Percentiles rank a stretch among this genome's conserved stretches.
These are phyloP conservation scores for Knufia petricola DNA, from an alignment of 2,329 filamentous ascomycete species.

Conservation along the genomic window DNA sequence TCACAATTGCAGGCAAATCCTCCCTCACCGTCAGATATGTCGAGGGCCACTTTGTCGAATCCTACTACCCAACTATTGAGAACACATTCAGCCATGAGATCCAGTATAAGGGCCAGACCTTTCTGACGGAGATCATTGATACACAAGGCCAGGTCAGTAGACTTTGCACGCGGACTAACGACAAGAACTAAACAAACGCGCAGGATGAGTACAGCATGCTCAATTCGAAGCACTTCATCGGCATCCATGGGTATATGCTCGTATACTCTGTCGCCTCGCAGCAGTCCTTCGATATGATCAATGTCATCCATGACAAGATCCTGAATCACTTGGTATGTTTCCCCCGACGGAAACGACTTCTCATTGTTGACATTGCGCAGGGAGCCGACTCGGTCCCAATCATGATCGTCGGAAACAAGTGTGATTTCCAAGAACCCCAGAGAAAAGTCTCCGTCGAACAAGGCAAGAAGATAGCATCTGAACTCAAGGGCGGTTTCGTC, in stretches of 20 bases:
- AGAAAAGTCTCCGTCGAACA: slow-evolving; percentile 81
- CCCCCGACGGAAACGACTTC: background rate
- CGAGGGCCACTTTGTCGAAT: slow-evolving; percentile 96
- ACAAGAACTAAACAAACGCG: slow-evolving; percentile 3
- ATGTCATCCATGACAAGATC: slow-evolving; percentile 93
- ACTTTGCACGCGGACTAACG: background rate
- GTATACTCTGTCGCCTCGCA: slow-evolving; percentile 95
- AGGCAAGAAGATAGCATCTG: slow-evolving; percentile 72
- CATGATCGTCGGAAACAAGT: slow-evolving; percentile 95
- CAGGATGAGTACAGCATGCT: slow-evolving; percentile 97
- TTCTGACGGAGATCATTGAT: slow-evolving; percentile 92
- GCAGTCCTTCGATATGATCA: slow-evolving; percentile 94
- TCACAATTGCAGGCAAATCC: slow-evolving; percentile 65
- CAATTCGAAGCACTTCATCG: slow-evolving; percentile 98
- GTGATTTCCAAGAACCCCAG: slow-evolving; percentile 65
- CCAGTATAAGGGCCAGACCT: slow-evolving; percentile 85
- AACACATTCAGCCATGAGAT: slow-evolving; percentile 98
- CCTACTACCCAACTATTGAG: slow-evolving; percentile 98
- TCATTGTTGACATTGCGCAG: slow-evolving; percentile 36
- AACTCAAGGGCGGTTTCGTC: slow-evolving; percentile 86
- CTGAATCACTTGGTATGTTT: slow-evolving; percentile 75
- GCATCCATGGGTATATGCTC: slow-evolving; percentile 96
- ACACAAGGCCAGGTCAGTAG: slow-evolving; percentile 78
- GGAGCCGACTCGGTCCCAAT: slow-evolving; percentile 88
- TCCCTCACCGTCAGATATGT: slow-evolving; percentile 95